phyloP scores from a whole-genome alignment of 805 yeast species.

The Ogataea trehaloabstinens region DNA sequence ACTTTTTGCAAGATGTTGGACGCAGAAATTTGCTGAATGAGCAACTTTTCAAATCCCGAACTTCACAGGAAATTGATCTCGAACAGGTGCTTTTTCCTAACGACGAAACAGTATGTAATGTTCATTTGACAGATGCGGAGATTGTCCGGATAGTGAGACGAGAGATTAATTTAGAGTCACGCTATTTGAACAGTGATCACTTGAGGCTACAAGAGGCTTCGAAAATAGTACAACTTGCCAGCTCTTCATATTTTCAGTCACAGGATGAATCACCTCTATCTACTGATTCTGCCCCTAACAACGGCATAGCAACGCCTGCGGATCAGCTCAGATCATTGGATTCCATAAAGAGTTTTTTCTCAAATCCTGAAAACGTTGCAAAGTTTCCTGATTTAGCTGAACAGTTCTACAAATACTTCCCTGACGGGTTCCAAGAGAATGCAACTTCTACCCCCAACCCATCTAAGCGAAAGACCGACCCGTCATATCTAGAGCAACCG shows the following conservation, averaged over 20 bases:
- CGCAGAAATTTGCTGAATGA: conserved; percentile 14
- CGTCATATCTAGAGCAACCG: conserved; percentile 9
- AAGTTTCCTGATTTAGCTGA: conserved; percentile 19
- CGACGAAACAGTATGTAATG: conserved; percentile 34
- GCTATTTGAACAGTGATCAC: conserved; percentile 2
- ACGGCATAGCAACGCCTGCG: conserved; percentile 2
- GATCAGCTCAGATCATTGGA: conserved; percentile 13
- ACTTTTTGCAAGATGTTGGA: conserved; percentile 21
- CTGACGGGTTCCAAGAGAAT: conserved; percentile 4
- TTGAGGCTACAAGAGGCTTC: conserved; percentile 6
- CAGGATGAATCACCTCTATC: not conserved
- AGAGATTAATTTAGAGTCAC: conserved; percentile 9
- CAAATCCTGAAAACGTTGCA: conserved; percentile 13
- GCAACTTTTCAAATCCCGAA: conserved; percentile 5
- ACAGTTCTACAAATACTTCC: conserved; percentile 16
- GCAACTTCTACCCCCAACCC: no score
- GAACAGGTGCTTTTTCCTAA: conserved; percentile 35
- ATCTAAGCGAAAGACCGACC: not conserved
- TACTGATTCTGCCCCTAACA: not conserved
- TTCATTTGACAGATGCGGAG: conserved; percentile 34
- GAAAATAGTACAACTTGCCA: conserved; percentile 9
- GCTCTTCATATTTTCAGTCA: conserved; percentile 1
- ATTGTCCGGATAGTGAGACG: conserved; percentile 29
- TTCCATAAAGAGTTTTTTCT: conserved; percentile 12
- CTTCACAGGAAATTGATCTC: conserved; percentile 15